These are phyloP conservation scores for Endocarpon pusillum DNA, from an alignment of 495 filamentous ascomycete species.

Conservation along the genomic window DNA sequence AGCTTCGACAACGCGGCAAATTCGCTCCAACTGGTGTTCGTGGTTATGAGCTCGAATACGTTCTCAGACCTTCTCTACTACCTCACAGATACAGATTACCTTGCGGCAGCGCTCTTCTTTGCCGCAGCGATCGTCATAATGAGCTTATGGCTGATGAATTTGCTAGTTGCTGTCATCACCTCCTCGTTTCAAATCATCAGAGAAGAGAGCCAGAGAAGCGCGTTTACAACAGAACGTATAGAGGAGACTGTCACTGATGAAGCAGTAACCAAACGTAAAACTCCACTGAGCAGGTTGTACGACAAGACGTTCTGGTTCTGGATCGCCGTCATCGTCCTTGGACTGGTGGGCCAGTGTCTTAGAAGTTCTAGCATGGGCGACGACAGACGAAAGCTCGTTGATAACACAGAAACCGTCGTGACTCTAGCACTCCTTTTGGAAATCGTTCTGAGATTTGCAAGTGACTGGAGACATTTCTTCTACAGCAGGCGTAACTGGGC, in stretches of 20 bases:
- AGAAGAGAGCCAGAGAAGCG: conserved; percentile 86
- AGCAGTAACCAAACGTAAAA: conserved; percentile 30
- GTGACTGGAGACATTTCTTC: conserved; percentile 68
- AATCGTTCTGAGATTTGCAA: conserved; percentile 60
- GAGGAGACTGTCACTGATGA: conserved; percentile 23
- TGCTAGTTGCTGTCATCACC: conserved; percentile 95
- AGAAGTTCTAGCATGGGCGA: conserved; percentile 56
- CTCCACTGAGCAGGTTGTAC: conserved; percentile 47
- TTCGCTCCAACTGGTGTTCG: conserved; percentile 89
- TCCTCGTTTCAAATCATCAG: conserved; percentile 97
- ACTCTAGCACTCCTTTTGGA: conserved; percentile 68
- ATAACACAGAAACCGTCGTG: conserved; percentile 55
- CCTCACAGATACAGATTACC: conserved; percentile 78
- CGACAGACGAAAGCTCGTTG: conserved; percentile 35
- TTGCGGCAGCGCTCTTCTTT: conserved; percentile 71
- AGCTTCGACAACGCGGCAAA: conserved; percentile 91
- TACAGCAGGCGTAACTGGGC: conserved; percentile 53
- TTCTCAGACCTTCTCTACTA: conserved; percentile 90
- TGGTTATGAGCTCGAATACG: conserved; percentile 95
- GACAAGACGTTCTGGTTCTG: conserved; percentile 60
- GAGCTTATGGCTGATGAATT: conserved; percentile 90
- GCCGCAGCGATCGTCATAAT: conserved; percentile 77
- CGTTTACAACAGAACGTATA: conserved; percentile 67
- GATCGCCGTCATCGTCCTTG: conserved; percentile 64
- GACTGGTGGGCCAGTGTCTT: conserved; percentile 54